phyloP scores from a whole-genome alignment of 192 early-diverging fungal species.

The Dissophora globulifera region DNA sequence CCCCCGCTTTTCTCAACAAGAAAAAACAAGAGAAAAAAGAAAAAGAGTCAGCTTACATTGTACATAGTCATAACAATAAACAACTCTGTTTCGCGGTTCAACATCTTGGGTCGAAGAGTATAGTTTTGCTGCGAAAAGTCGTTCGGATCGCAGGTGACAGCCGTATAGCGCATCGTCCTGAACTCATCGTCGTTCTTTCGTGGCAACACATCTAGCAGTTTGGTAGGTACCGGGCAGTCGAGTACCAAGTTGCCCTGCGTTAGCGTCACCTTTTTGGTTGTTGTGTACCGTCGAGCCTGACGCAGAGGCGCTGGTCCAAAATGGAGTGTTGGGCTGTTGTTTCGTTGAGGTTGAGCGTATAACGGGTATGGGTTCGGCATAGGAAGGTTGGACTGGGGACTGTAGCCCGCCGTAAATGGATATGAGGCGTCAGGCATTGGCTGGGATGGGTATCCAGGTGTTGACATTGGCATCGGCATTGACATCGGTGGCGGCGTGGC shows the following conservation, averaged over 20 bases:
- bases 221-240: conserved; percentile 68
- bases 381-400: conserved; percentile 8
- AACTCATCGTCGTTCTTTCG: conserved; percentile 68
- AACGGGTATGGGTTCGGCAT: neutral
- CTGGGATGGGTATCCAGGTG: neutral
- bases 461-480: conserved; percentile 20
- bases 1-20: neutral
- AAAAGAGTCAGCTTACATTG: conserved; percentile 49
- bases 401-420: conserved; percentile 20
- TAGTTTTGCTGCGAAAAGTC: conserved; percentile 72
- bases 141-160: conserved; percentile 73
- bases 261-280: conserved; percentile 63
- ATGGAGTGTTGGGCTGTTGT: conserved; percentile 30
- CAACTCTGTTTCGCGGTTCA: conserved; percentile 83
- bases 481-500: no score
- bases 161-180: conserved; percentile 76
- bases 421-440: conserved; percentile 8
- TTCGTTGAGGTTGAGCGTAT: neutral
- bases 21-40: neutral
- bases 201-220: conserved; percentile 61
- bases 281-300: conserved; percentile 60
- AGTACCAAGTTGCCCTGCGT: conserved; percentile 75
- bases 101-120: conserved; percentile 73
- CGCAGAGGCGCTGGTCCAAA: conserved; percentile 46
- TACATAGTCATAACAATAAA: conserved; percentile 96